These are phyloP conservation scores for Microcos paniculata DNA, from an alignment of 345 rosid species.

Conservation along the genomic window DNA sequence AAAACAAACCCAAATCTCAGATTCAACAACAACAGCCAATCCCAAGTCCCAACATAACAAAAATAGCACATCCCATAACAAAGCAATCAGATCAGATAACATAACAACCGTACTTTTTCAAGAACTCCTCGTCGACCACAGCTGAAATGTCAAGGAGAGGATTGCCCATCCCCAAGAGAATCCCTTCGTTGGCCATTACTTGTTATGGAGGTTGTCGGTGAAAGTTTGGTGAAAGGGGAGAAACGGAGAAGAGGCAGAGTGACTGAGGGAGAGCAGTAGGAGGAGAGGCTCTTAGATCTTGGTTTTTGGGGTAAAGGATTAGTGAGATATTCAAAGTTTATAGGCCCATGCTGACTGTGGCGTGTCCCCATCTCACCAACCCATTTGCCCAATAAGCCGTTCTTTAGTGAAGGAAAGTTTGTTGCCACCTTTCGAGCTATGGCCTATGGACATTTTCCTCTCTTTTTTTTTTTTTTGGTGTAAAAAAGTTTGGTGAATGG, in stretches of 20 bases:
- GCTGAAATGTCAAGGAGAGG: conserved; percentile 99
- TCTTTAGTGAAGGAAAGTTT: neutral
- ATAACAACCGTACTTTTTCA: conserved; percentile 52
- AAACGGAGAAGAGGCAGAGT: too few species aligned
- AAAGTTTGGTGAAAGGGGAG: neutral
- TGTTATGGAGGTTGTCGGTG: neutral
- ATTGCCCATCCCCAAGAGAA: conserved; percentile 91
- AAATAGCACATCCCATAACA: neutral
- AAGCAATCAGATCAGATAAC: neutral
- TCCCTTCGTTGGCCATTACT: conserved; percentile 59
- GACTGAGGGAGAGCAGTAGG: neutral
- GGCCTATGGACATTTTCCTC: neutral
- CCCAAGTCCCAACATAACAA: neutral
- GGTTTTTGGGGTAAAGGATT: neutral
- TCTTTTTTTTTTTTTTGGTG: neutral
- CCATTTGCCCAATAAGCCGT: neutral
- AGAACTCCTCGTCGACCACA: conserved; percentile 84
- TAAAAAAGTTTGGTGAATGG: too few species aligned
- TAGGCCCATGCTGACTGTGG: neutral
- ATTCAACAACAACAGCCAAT: neutral
- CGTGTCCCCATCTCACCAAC: conserved; percentile 5
- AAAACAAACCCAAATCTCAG: neutral
- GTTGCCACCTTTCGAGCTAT: neutral
- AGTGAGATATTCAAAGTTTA: neutral
- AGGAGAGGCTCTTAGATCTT: neutral